Percentiles rank a stretch among this genome's conserved stretches.
Evolutionary conservation across 2,329 filamentous ascomycete genomes (phyloP).

Genomic region (Fusarium foetens): DNA sequence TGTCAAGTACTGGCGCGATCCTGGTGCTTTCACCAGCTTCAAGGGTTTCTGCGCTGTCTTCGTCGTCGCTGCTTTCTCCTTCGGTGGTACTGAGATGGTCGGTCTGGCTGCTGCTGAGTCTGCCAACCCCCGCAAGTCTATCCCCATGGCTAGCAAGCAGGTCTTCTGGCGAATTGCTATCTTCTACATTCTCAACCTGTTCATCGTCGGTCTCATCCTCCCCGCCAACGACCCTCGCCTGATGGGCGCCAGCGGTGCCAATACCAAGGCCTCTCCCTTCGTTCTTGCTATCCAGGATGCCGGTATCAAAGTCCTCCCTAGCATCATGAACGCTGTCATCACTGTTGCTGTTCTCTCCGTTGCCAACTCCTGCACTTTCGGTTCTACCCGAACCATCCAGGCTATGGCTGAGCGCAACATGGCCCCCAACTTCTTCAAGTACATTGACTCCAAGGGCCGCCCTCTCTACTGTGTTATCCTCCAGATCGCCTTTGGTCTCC

Average conservation of each 20-base stretch:
- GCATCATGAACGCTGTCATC: constrained; percentile 93
- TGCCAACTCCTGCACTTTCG: constrained; percentile 91
- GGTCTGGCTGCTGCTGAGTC: constrained; percentile 82
- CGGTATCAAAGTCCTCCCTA: constrained; percentile 81
- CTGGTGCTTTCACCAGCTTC: constrained; percentile 85
- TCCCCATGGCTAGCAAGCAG: constrained; percentile 89
- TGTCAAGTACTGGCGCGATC: constrained; percentile 77
- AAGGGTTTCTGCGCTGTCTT: constrained; percentile 82
- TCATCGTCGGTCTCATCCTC: constrained; percentile 83
- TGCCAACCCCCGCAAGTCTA: constrained; percentile 78
- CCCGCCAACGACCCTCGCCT: constrained; percentile 75
- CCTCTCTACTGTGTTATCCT: constrained; percentile 78
- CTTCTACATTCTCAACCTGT: constrained; percentile 88
- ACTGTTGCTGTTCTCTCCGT: constrained; percentile 91
- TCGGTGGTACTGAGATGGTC: constrained; percentile 79
- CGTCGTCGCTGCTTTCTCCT: constrained; percentile 78
- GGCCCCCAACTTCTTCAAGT: constrained; percentile 79
- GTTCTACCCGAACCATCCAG: constrained; percentile 88
- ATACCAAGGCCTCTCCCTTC: constrained; percentile 85
- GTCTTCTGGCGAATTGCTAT: constrained; percentile 94
- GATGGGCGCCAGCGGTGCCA: constrained; percentile 64
- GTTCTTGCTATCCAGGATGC: constrained; percentile 91
- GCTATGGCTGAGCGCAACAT: constrained; percentile 89
- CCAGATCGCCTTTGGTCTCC: constrained; percentile 74
- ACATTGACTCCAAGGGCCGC: constrained; percentile 84